phyloP scores from a whole-genome alignment of 495 filamentous ascomycete genomes.

The Tuber magnatum region DNA sequence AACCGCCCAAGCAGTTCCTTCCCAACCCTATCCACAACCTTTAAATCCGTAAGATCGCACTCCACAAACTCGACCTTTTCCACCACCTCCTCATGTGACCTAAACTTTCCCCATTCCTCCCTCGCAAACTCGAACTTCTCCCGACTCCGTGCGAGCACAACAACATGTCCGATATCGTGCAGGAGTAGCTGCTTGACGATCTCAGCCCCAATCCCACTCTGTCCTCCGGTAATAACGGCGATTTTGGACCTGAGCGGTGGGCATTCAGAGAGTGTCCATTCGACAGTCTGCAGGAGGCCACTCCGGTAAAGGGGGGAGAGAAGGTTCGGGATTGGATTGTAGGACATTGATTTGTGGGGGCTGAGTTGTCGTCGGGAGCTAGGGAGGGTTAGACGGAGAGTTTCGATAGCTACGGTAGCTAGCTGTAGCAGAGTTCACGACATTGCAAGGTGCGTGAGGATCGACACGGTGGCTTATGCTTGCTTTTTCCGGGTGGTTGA shows the following conservation, averaged over 20 bases:
- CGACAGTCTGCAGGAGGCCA: constrained; percentile 20
- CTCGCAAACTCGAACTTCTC: constrained; percentile 35
- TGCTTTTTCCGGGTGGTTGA: background rate
- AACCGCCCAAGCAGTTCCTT: constrained; percentile 25
- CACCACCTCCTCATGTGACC: background rate
- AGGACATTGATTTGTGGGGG: background rate
- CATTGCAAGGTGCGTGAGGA: background rate
- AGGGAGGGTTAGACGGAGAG: background rate
- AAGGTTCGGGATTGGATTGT: constrained; percentile 1
- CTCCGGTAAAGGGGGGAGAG: constrained; percentile 13
- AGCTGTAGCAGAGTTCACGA: background rate
- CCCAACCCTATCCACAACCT: constrained; percentile 34
- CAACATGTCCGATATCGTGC: constrained; percentile 43
- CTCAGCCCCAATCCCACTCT: constrained; percentile 45
- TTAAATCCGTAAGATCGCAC: constrained; percentile 42
- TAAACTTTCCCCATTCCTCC: constrained; percentile 33
- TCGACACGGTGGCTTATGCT: background rate
- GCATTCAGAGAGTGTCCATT: constrained; percentile 17
- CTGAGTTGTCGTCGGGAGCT: background rate
- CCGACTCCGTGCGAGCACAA: constrained; percentile 42
- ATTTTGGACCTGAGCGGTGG: constrained; percentile 42
- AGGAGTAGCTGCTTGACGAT: constrained; percentile 44
- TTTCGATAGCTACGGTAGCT: background rate
- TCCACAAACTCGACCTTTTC: constrained; percentile 39
- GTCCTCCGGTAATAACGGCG: constrained; percentile 46